These are phyloP conservation scores for Ogataea trehaloabstinens DNA, from an alignment of 805 yeast genomes.

Conservation along the genomic window DNA sequence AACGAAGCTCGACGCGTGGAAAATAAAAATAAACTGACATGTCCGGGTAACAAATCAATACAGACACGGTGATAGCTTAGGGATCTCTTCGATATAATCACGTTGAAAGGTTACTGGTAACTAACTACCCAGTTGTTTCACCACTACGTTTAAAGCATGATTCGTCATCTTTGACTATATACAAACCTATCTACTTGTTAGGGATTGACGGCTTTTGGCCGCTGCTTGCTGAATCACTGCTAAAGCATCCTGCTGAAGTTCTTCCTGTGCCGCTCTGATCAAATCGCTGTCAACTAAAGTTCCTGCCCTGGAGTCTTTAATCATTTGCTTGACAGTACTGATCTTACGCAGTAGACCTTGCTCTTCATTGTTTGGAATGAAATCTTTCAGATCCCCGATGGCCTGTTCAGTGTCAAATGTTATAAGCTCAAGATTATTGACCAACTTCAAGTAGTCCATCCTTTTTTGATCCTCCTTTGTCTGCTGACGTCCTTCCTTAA, in stretches of 20 bases:
- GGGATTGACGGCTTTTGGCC: conserved; percentile 19
- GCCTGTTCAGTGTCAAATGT: conserved; percentile 37
- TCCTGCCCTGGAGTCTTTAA: conserved; percentile 30
- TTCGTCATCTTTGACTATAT: no score
- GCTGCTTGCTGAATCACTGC: conserved; percentile 29
- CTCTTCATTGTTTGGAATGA: conserved; percentile 16
- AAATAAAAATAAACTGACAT: no score
- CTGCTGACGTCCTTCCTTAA: conserved; percentile 84
- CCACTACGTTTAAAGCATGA: no score
- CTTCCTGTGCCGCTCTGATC: conserved; percentile 35
- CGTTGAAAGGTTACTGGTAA: no score
- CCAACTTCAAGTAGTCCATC: conserved; percentile 61
- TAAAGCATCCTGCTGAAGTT: conserved; percentile 30
- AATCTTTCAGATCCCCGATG: conserved; percentile 21
- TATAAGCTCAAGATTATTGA: conserved; percentile 54
- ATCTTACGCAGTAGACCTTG: conserved; percentile 20
- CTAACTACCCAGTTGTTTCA: no score
- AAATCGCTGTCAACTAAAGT: conserved; percentile 27
- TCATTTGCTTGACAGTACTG: conserved; percentile 26
- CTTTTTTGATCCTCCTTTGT: conserved; percentile 67
- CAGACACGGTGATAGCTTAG: no score
- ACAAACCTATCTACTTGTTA: no score
- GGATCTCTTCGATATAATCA: no score
- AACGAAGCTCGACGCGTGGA: no score
- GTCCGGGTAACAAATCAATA: no score